These are phyloP conservation scores for Tritrichomonas foetus DNA, from an alignment of 208 protist genomes.

Conservation along the genomic window DNA sequence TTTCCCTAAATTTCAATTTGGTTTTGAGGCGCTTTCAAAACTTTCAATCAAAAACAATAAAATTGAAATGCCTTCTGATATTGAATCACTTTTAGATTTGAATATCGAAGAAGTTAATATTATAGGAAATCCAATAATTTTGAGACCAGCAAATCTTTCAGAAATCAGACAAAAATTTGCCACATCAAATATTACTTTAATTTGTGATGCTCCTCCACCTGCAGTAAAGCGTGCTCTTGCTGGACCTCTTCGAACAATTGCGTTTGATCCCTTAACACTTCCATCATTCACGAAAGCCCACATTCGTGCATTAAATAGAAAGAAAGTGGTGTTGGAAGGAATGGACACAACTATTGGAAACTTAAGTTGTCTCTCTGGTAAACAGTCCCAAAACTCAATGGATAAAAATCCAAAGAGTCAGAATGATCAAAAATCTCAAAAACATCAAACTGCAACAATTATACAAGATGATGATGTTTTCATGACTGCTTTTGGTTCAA, in stretches of 20 bases:
- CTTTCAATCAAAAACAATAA: background rate
- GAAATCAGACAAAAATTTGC: background rate
- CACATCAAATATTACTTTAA: background rate
- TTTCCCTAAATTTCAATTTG: constrained; percentile 26
- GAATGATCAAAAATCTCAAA: too few relatives aligned
- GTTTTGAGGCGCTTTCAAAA: background rate
- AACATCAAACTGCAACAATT: too few relatives aligned
- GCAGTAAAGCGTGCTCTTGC: background rate
- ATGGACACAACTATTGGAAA: background rate
- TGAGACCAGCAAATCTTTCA: background rate
- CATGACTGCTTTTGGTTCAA: constrained; percentile 25
- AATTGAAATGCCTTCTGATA: background rate
- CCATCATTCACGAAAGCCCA: background rate
- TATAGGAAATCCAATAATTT: background rate
- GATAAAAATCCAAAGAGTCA: background rate
- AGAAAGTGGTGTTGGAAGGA: background rate
- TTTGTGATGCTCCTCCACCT: background rate
- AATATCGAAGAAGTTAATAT: background rate
- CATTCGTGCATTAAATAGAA: background rate
- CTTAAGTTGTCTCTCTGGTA: background rate
- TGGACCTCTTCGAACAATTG: background rate
- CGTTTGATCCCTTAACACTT: constrained; percentile 19
- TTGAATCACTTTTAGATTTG: background rate
- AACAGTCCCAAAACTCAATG: background rate
- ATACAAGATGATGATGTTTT: background rate